These are phyloP conservation scores for Gardenia jasminoides DNA, from an alignment of 257 asterid genomes.

Conservation along the genomic window DNA sequence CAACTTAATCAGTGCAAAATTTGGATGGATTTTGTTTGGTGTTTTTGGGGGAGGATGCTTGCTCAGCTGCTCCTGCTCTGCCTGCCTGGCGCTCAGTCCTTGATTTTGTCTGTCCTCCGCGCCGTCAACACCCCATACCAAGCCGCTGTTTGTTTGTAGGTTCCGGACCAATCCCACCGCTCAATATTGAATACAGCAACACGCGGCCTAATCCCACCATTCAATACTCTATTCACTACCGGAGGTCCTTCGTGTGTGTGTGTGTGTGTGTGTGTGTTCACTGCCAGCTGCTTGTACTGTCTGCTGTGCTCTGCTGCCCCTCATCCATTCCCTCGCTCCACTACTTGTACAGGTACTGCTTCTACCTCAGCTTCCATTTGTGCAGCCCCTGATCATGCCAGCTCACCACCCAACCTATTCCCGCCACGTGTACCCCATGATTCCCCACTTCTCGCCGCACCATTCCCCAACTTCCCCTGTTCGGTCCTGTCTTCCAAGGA, in stretches of 20 bases:
- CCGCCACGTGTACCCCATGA: not conserved
- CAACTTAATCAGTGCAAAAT: not conserved
- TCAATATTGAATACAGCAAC: not conserved
- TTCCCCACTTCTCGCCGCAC: too few species aligned
- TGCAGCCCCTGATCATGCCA: not conserved
- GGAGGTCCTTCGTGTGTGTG: too few species aligned
- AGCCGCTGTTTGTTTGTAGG: too few species aligned
- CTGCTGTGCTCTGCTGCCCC: too few species aligned
- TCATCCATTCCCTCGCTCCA: too few species aligned
- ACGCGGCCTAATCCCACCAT: too few species aligned
- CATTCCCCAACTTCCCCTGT: not conserved
- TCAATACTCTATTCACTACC: too few species aligned
- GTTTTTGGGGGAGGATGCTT: not conserved
- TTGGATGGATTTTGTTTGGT: too few species aligned
- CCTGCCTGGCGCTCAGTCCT: not conserved
- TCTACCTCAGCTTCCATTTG: not conserved
- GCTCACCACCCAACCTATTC: not conserved
- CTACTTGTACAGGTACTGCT: not conserved
- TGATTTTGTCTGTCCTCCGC: not conserved
- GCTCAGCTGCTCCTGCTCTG: not conserved
- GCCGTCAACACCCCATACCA: not conserved
- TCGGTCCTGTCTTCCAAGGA: too few species aligned
- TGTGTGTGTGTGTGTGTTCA: too few species aligned
- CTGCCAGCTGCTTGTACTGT: not conserved
- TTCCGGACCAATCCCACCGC: not conserved